These are phyloP conservation scores for Protomyces inundatus DNA, from an alignment of 1,139 yeast genomes.

Conservation along the genomic window DNA sequence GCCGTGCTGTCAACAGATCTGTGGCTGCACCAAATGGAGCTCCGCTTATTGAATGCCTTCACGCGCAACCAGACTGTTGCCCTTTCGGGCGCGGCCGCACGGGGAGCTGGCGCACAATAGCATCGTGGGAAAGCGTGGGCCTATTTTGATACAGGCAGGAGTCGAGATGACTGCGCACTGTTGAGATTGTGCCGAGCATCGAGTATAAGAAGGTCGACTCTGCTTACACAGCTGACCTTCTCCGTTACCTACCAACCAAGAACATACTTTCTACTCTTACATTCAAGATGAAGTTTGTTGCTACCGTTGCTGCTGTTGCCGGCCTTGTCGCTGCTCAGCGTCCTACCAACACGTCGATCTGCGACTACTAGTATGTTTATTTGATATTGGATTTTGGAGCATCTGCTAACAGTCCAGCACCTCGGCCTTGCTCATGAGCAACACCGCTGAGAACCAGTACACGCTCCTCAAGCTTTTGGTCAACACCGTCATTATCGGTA, in stretches of 20 bases:
- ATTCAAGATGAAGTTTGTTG: conserved; percentile 10
- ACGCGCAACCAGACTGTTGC: not conserved
- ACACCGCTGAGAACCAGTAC: conserved; percentile 25
- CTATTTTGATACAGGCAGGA: too few species aligned
- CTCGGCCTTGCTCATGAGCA: conserved; percentile 12
- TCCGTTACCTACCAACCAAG: not conserved
- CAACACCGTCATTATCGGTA: conserved; percentile 22
- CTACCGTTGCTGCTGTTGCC: conserved; percentile 11
- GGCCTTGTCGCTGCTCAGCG: conserved; percentile 22
- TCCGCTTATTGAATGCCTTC: not conserved
- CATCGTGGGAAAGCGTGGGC: not conserved
- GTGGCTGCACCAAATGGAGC: not conserved
- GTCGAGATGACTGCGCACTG: not conserved
- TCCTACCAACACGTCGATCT: conserved; percentile 22
- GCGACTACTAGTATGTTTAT: conserved; percentile 12
- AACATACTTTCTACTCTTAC: not conserved
- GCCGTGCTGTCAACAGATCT: not conserved
- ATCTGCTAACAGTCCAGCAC: not conserved
- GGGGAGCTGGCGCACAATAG: too few species aligned
- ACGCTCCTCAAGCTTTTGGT: conserved; percentile 22
- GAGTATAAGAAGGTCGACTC: not conserved
- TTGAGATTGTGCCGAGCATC: not conserved
- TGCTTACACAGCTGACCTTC: not conserved
- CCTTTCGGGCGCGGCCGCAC: not conserved
- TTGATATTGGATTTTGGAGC: not conserved